These are phyloP conservation scores for Thelonectria rubi DNA, from an alignment of 2,329 filamentous ascomycete genomes.

Conservation along the genomic window DNA sequence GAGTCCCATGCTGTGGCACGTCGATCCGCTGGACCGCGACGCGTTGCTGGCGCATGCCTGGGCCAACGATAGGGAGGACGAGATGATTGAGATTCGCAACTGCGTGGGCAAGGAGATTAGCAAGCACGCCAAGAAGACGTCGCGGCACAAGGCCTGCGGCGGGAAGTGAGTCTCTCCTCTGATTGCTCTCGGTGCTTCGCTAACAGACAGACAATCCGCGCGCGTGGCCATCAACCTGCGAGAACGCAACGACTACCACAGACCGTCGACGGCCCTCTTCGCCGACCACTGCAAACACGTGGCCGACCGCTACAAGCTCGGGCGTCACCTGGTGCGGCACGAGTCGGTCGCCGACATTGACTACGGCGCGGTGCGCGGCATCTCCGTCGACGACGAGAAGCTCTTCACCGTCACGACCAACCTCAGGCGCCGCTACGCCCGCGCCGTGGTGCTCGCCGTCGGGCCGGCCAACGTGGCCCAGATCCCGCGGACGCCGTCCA, in stretches of 20 bases:
- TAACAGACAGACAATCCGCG: constrained; percentile 48
- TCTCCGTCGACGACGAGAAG: constrained; percentile 58
- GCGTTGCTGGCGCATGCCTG: constrained; percentile 75
- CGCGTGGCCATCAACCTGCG: constrained; percentile 69
- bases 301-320: constrained; percentile 60
- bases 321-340: constrained; percentile 64
- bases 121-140: constrained; percentile 78
- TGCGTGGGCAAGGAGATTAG: constrained; percentile 83
- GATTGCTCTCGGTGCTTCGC: neutral
- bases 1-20: constrained; percentile 85
- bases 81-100: constrained; percentile 74
- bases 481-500: constrained; percentile 52
- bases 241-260: constrained; percentile 75
- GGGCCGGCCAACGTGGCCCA: constrained; percentile 71
- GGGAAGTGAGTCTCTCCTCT: constrained; percentile 51
- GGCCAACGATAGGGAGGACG: constrained; percentile 64
- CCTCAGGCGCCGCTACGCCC: constrained; percentile 63
- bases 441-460: constrained; percentile 73
- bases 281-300: constrained; percentile 68
- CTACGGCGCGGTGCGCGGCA: constrained; percentile 59
- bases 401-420: constrained; percentile 73
- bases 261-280: constrained; percentile 69
- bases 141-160: constrained; percentile 46
- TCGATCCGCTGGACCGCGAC: constrained; percentile 79
- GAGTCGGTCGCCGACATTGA: constrained; percentile 69